phyloP scores from a whole-genome alignment of 2,329 filamentous ascomycete species.

The Berkeleyomyces rouxiae region DNA sequence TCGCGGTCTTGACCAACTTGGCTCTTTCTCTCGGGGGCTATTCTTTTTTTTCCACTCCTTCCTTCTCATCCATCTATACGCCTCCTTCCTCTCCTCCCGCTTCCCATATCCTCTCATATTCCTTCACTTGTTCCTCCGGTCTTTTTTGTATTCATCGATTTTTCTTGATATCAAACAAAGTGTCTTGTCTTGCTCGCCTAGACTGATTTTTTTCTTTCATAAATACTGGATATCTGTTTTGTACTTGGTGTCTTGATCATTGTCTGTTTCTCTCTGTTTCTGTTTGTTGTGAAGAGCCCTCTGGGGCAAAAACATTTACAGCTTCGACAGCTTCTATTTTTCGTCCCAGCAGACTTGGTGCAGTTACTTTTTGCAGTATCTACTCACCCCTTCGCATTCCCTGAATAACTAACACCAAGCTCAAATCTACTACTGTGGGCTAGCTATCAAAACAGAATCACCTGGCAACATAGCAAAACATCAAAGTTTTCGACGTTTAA shows the following conservation, averaged over 20 bases:
- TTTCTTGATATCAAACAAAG: not conserved
- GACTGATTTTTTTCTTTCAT: not conserved
- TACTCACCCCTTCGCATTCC: not conserved
- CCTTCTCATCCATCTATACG: not conserved
- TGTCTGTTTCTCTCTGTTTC: not conserved
- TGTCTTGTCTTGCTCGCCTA: not conserved
- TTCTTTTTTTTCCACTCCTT: not conserved
- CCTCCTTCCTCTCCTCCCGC: not conserved
- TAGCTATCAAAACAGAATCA: not conserved
- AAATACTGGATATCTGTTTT: not conserved
- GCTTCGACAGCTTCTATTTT: not conserved
- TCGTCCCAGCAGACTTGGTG: not conserved
- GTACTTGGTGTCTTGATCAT: not conserved
- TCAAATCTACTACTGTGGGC: not conserved
- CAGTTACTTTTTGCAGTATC: not conserved
- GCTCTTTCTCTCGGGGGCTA: too few relatives aligned
- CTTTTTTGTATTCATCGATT: not conserved
- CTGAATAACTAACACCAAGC: not conserved
- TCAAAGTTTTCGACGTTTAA: too few relatives aligned
- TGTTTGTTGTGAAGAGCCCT: not conserved
- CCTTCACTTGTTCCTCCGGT: not conserved
- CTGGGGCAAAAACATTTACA: not conserved
- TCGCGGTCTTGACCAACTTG: too few relatives aligned
- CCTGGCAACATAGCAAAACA: too few relatives aligned
- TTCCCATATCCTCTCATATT: slow-evolving; percentile 1